Evolutionary conservation across 495 filamentous ascomycete genomes (phyloP).

Genomic region (Hypomontagnella monticulosa): DNA sequence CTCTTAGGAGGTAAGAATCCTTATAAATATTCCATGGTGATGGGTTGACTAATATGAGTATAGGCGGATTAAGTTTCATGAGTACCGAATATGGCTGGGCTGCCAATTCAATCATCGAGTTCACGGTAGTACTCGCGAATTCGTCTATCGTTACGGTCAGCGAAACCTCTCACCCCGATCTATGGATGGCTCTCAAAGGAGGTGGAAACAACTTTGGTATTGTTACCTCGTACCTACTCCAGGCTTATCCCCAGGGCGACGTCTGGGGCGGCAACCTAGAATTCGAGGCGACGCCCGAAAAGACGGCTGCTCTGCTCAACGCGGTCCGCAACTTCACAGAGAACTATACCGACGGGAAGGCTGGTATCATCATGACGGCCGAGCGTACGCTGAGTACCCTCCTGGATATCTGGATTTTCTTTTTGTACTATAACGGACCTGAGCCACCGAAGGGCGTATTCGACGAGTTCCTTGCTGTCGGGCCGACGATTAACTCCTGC

Average conservation of each 20-base stretch:
- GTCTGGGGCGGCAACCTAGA: conserved; percentile 66
- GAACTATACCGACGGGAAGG: conserved; percentile 61
- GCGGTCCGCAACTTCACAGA: conserved; percentile 64
- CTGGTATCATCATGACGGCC: conserved; percentile 63
- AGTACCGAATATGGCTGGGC: conserved; percentile 67
- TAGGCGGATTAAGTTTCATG: conserved; percentile 58
- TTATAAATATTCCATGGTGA: not conserved
- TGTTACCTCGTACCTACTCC: conserved; percentile 59
- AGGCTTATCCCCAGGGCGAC: conserved; percentile 58
- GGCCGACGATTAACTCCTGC: conserved; percentile 58
- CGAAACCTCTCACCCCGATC: conserved; percentile 49
- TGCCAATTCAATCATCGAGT: conserved; percentile 63
- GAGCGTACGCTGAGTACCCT: conserved; percentile 56
- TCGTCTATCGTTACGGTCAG: conserved; percentile 62
- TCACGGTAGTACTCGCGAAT: conserved; percentile 66
- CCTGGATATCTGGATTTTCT: conserved; percentile 67
- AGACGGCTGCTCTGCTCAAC: conserved; percentile 53
- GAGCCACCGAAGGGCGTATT: conserved; percentile 65
- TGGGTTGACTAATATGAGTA: conserved; percentile 27
- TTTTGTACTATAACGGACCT: conserved; percentile 70
- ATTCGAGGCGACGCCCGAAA: conserved; percentile 53
- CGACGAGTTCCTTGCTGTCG: conserved; percentile 63
- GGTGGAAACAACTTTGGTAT: conserved; percentile 63
- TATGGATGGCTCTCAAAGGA: conserved; percentile 57
- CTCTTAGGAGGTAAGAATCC: conserved; percentile 46